Evolutionary conservation across 208 protist genomes (phyloP), one percentile per base, ranked within the genome.

Genomic region (Chromosphaera perkinsii): DNA sequence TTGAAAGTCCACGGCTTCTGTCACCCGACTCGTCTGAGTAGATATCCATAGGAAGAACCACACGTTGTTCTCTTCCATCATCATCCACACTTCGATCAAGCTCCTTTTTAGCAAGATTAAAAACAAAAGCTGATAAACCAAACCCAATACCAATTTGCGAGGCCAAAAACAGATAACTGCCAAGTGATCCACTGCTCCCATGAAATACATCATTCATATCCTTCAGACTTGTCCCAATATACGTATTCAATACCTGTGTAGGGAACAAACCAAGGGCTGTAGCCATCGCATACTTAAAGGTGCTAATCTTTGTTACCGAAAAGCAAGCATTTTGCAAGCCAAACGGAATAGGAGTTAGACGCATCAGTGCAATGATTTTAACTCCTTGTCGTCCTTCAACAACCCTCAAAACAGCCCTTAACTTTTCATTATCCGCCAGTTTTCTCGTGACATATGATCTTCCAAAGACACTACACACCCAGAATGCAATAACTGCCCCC

Each of bases 171-270:
- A n/a, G n/a, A n/a, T n/a, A n/a, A n/a, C n/a, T n/a, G n/a, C n/a
- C n/a, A n/a, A n/a, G n/a, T n/a, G n/a, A n/a, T n/a, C n/a, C 14
- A 40, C 54, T 27, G 20, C 54, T 32, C 20, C 54, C 54, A 35
- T n/a, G 14, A 12, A 60, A 24, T 20, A 60, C 35, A 40, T 60
- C 54, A 10, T 9, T 14, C 12, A 60, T 42, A 24, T 42, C 35
- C n/a, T 40, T 35, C 12, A 60, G 54, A 17, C 20, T 12, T 17
- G 54, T 60, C 9, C 54, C 54, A 12, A 60, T 60, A 60, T 60
- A 60, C 27, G 54, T 60, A 24, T 60, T 60, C 54, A 60, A 10
- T 20, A 27, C 32, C 32, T 60, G 54, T 20, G 54, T 60, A 10
- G 54, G 54, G 24, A 60, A 60, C 9, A 35, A 27, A 42, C 54